Percentiles rank a stretch among this genome's conserved stretches.
These are phyloP conservation scores for Ogataea philodendri DNA, from an alignment of 805 yeast genomes.

Conservation along the genomic window DNA sequence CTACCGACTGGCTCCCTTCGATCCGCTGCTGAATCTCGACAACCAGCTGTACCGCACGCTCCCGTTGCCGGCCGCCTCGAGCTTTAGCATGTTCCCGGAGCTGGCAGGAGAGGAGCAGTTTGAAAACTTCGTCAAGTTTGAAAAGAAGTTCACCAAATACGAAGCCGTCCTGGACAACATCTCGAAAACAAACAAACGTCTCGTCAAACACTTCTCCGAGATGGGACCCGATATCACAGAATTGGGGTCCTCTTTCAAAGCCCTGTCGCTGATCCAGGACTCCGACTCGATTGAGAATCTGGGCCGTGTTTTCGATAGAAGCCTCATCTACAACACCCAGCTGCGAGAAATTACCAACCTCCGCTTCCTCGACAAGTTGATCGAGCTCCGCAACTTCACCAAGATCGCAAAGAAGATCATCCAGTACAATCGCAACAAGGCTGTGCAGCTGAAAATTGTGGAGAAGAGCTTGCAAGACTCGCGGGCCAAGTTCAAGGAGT, in stretches of 20 bases:
- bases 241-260: conserved; percentile 49
- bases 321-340: conserved; percentile 49
- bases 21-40: conserved; percentile 53
- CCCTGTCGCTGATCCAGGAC: conserved; percentile 50
- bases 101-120: conserved; percentile 30
- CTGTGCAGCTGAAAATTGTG: conserved; percentile 32
- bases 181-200: conserved; percentile 41
- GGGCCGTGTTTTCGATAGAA: conserved; percentile 83
- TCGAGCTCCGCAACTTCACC: conserved; percentile 35
- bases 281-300: conserved; percentile 60
- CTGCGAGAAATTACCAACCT: conserved; percentile 33
- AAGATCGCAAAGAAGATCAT: conserved; percentile 32
- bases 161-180: conserved; percentile 34
- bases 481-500: conserved; percentile 25
- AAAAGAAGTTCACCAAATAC: conserved; percentile 33
- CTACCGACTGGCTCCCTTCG: conserved; percentile 59
- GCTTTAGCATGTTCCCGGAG: conserved; percentile 26
- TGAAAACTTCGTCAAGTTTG: conserved; percentile 29
- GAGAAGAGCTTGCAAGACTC: conserved; percentile 29
- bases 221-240: conserved; percentile 49
- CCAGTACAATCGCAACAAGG: conserved; percentile 34
- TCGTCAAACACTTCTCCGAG: conserved; percentile 46
- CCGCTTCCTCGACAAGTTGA: conserved; percentile 33
- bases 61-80: conserved; percentile 51
- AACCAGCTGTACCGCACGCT: conserved; percentile 55